Base-by-base conservation (phyloP, 768 basidiomycete genomes). In the Hericium coralloides region DNA sequence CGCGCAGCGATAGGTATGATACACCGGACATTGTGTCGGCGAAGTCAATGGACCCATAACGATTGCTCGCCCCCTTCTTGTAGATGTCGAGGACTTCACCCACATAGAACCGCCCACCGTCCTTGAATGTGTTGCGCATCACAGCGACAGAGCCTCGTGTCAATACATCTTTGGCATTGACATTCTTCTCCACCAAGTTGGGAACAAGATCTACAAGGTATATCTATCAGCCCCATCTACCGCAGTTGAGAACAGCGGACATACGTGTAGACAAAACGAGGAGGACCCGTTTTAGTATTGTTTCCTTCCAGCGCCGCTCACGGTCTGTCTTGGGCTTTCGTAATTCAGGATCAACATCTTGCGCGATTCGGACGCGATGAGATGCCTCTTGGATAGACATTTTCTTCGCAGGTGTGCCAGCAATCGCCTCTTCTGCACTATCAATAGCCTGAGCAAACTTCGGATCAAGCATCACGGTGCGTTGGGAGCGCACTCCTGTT, bases 361-460 rank as follows among this genome's bases (percentile, higher is more conserved):
- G 38, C 9, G 38, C 38, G 15, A 39, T 39, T 8, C 38, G 38
- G 38, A 39, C 38, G 9, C 38, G 18, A 3, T 60, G 38, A 0
- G 58, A 47, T 9, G 54, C 9, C 23, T 60, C 59, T 1, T 49
- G 18, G 8, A 39, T 39, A 39, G n/a, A n/a, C n/a, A n/a, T n/a
- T n/a, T n/a, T n/a, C n/a, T 39, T 39, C 38, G 15, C 15, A 39
- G 38, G 9, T 39, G 38, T 15, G 38, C 38, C 9, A 8, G 8
- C 9, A 15, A 39, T 15, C 38, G 38, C 38, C 38, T 15, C 38
- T 8, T 39, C 38, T 39, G 8, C 38, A 39, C 9, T 39, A 39
- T 39, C 38, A 9, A 39, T 39, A 15, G 37, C 73, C 79, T 7
- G 79, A 80, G 59, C 9, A 3, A 49, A 49, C 47, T 49, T 49